phyloP scores from a whole-genome alignment of 495 filamentous ascomycete genomes.

The Hypoxylon fuscum region DNA sequence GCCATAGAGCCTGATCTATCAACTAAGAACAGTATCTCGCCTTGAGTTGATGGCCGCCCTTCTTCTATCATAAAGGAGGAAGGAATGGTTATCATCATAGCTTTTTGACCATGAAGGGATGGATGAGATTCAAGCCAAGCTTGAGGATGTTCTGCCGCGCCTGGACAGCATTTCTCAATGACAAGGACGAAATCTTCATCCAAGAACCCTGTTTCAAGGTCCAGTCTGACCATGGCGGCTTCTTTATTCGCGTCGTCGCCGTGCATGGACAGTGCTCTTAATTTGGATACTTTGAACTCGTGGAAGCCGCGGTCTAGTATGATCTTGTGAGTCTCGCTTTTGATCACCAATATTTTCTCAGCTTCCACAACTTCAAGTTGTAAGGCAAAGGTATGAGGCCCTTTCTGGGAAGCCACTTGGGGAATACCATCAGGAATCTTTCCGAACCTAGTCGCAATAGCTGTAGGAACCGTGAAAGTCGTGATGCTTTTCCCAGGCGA shows the following conservation, averaged over 20 bases:
- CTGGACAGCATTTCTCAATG: neutral
- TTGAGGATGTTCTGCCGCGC: constrained; percentile 35
- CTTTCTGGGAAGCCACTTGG: constrained; percentile 48
- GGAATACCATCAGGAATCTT: constrained; percentile 34
- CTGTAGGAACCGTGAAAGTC: constrained; percentile 61
- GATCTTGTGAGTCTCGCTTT: constrained; percentile 9
- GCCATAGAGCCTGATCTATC: constrained; percentile 67
- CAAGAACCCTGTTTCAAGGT: neutral
- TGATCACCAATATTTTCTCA: neutral
- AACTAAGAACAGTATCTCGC: constrained; percentile 67
- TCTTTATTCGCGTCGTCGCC: neutral
- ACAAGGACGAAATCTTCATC: neutral
- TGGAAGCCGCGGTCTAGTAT: neutral
- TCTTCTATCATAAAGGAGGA: constrained; percentile 57
- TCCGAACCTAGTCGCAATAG: constrained; percentile 63
- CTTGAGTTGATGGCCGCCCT: constrained; percentile 29
- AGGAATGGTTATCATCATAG: constrained; percentile 64
- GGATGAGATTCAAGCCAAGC: constrained; percentile 64
- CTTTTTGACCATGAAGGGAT: constrained; percentile 55
- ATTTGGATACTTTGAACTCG: neutral
- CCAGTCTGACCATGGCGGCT: neutral
- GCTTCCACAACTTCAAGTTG: constrained; percentile 7
- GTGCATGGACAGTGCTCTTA: neutral
- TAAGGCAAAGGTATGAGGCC: constrained; percentile 33
- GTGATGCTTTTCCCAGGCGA: constrained; percentile 53